Conservation (phyloP, 2,329 filamentous ascomycete species). For the Talaromyces funiculosus region DNA sequence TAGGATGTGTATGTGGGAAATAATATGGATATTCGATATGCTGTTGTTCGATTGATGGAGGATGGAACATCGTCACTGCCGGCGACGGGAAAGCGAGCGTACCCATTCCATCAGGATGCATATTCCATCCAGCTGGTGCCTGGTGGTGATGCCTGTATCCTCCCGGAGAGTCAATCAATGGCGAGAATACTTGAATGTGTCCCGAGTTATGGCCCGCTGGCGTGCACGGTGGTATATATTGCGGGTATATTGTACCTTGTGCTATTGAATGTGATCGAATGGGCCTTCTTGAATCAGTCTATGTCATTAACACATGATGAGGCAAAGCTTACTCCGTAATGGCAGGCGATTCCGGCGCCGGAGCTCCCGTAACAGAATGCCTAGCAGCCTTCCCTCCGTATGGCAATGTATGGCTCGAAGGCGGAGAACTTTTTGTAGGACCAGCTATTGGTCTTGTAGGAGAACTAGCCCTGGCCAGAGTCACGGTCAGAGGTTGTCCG, state of each 20-base stretch:
- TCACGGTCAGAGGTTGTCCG: constrained; percentile 39
- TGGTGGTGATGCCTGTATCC: background rate
- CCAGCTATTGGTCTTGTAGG: constrained; percentile 39
- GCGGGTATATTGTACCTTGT: background rate
- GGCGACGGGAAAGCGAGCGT: background rate
- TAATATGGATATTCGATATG: constrained; percentile 3
- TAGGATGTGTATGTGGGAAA: background rate
- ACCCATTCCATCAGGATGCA: background rate
- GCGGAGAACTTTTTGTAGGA: constrained; percentile 33
- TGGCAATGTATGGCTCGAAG: background rate
- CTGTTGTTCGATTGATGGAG: background rate
- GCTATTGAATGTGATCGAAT: background rate
- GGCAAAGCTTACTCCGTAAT: constrained; percentile 28
- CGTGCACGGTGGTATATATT: background rate
- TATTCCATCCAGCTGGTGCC: background rate
- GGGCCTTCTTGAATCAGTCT: background rate
- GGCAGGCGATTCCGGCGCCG: constrained; percentile 29
- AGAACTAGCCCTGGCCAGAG: constrained; percentile 35
- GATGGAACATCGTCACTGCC: background rate
- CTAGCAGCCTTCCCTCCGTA: constrained; percentile 22
- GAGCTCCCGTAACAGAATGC: constrained; percentile 21
- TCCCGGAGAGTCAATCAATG: background rate
- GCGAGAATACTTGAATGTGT: background rate
- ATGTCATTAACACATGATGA: background rate
- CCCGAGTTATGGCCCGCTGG: background rate